Conservation (phyloP, 768 basidiomycete species). For the Kwoniella sp. region DNA sequence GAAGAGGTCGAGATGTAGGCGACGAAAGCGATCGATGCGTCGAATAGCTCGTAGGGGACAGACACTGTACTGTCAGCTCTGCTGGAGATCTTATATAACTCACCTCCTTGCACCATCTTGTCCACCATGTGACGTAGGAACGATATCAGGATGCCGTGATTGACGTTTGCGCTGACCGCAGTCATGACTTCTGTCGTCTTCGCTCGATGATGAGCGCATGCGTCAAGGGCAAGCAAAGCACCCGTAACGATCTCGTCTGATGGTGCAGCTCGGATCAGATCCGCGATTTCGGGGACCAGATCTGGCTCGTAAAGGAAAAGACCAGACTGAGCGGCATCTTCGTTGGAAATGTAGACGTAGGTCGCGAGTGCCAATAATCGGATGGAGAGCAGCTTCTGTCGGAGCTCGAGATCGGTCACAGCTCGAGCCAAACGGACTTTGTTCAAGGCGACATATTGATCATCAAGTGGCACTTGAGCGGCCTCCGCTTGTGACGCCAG, state of each 20-base stretch:
- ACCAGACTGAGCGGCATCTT: constrained; percentile 70
- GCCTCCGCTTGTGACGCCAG: constrained; percentile 72
- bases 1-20: constrained; percentile 83
- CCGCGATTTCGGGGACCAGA: constrained; percentile 81
- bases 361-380: constrained; percentile 86
- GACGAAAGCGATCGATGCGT: constrained; percentile 81
- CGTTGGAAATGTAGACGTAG: constrained; percentile 79
- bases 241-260: constrained; percentile 74
- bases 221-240: constrained; percentile 86
- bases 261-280: constrained; percentile 79
- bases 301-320: constrained; percentile 96
- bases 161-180: constrained; percentile 90
- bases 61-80: constrained; percentile 32
- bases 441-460: constrained; percentile 77
- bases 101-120: constrained; percentile 61
- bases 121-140: constrained; percentile 77
- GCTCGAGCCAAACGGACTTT: constrained; percentile 74
- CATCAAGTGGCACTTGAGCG: constrained; percentile 72
- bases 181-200: constrained; percentile 84
- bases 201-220: constrained; percentile 77
- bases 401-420: constrained; percentile 62
- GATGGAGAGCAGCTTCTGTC: constrained; percentile 77
- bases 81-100: neutral
- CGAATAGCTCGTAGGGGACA: constrained; percentile 59
- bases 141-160: constrained; percentile 91